phyloP scores from a whole-genome alignment of 202 grass and related monocot genomes.

The Setaria viridis region DNA sequence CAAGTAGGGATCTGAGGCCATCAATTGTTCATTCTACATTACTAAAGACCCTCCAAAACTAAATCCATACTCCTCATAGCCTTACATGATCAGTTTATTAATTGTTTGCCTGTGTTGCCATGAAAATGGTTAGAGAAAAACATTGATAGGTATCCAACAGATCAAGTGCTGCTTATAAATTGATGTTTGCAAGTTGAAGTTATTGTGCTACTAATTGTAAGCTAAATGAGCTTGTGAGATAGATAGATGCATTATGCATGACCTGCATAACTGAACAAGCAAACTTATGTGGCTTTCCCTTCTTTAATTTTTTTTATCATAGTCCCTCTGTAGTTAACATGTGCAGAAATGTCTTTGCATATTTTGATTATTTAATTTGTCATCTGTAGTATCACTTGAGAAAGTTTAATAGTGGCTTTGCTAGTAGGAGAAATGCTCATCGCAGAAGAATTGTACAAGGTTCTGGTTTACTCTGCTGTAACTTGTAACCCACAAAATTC shows the following conservation, averaged over 20 bases:
- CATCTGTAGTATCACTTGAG: neutral
- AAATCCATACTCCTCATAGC: neutral
- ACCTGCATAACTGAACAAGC: neutral
- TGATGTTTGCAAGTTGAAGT: neutral
- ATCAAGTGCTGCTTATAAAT: neutral
- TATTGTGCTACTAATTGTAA: neutral
- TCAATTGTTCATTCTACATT: neutral
- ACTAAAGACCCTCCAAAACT: neutral
- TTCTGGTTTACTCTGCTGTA: neutral
- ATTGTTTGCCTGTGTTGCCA: neutral
- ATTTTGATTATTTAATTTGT: neutral
- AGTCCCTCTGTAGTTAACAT: neutral
- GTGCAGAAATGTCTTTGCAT: neutral
- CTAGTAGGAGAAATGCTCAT: neutral
- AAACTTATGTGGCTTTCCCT: neutral
- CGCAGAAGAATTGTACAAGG: neutral
- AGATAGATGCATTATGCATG: neutral
- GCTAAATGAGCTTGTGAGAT: constrained; percentile 17
- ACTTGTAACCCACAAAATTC: neutral
- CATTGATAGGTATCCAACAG: neutral
- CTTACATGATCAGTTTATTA: neutral
- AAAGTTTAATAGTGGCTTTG: neutral
- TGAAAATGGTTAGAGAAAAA: neutral
- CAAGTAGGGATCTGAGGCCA: neutral
- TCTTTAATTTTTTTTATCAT: neutral